These are phyloP conservation scores for Starmerella bombicola DNA, from an alignment of 805 yeast species.

Conservation along the genomic window DNA sequence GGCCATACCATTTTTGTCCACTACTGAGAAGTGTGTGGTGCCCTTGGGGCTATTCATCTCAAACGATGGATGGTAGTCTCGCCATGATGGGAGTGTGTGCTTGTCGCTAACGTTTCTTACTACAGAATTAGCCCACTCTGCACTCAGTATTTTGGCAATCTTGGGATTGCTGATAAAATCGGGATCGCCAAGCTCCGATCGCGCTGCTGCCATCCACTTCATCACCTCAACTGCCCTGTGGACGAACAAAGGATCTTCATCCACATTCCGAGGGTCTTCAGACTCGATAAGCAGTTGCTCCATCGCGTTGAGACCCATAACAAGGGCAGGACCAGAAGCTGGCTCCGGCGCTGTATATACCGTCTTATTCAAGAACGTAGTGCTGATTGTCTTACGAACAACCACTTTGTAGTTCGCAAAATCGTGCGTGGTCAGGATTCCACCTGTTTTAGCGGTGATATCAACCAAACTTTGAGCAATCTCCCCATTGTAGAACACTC, in stretches of 20 bases:
- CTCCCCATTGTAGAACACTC: slow-evolving; percentile 74
- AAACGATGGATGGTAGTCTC: slow-evolving; percentile 65
- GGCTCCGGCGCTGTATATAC: slow-evolving; percentile 57
- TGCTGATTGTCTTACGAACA: slow-evolving; percentile 33
- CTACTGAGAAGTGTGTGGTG: slow-evolving; percentile 73
- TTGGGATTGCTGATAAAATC: slow-evolving; percentile 26
- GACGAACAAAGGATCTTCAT: slow-evolving; percentile 37
- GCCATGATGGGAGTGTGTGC: slow-evolving; percentile 49
- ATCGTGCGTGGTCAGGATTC: slow-evolving; percentile 54
- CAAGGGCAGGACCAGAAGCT: slow-evolving; percentile 70
- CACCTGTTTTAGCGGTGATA: slow-evolving; percentile 45
- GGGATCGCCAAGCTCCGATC: slow-evolving; percentile 77
- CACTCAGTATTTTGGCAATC: slow-evolving; percentile 36
- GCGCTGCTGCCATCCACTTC: slow-evolving; percentile 86
- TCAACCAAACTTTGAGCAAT: slow-evolving; percentile 50
- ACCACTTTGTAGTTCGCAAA: slow-evolving; percentile 48
- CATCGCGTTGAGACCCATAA: slow-evolving; percentile 61
- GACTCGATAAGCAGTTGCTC: slow-evolving; percentile 33
- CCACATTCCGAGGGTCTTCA: slow-evolving; percentile 24
- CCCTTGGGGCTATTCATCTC: slow-evolving; percentile 76
- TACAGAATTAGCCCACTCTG: slow-evolving; percentile 48
- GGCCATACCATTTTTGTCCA: slow-evolving; percentile 64
- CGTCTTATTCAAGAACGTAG: slow-evolving; percentile 34
- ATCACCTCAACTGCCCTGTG: slow-evolving; percentile 71
- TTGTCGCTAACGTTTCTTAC: slow-evolving; percentile 40